phyloP scores from a whole-genome alignment of 2,329 filamentous ascomycete species.

The Cadophora luteo-olivacea region DNA sequence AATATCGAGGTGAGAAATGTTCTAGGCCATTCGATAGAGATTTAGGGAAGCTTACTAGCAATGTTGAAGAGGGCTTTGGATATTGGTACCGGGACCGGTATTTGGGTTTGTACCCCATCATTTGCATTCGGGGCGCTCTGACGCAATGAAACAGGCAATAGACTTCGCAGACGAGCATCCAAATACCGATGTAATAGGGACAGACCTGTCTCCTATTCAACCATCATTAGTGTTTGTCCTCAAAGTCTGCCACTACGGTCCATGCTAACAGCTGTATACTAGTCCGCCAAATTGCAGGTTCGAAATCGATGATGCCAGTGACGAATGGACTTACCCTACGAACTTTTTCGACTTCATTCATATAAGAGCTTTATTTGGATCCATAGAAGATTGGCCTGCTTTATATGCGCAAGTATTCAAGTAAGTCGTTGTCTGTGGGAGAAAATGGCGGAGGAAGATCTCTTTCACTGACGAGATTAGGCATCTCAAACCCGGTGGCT shows the following conservation, averaged over 20 bases:
- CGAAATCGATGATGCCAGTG: conserved; percentile 66
- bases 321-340: conserved; percentile 48
- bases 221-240: conserved; percentile 46
- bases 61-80: conserved; percentile 46
- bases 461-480: conserved; percentile 28
- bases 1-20: conserved; percentile 32
- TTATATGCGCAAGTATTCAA: conserved; percentile 58
- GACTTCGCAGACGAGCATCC: conserved; percentile 45
- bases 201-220: conserved; percentile 46
- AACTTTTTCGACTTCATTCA: conserved; percentile 67
- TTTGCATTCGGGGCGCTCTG: not conserved
- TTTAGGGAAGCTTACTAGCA: not conserved
- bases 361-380: conserved; percentile 62
- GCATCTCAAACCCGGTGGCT: conserved; percentile 48
- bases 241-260: not conserved
- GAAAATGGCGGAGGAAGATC: not conserved
- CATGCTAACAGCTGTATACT: not conserved
- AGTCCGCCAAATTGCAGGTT: conserved; percentile 66
- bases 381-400: conserved; percentile 61
- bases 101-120: conserved; percentile 44
- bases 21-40: not conserved
- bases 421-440: conserved; percentile 43
- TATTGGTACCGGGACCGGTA: conserved; percentile 52
- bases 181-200: conserved; percentile 42
- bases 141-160: conserved; percentile 40